phyloP scores from a whole-genome alignment of 2,329 filamentous ascomycete genomes.

The Leptographium flavum region DNA sequence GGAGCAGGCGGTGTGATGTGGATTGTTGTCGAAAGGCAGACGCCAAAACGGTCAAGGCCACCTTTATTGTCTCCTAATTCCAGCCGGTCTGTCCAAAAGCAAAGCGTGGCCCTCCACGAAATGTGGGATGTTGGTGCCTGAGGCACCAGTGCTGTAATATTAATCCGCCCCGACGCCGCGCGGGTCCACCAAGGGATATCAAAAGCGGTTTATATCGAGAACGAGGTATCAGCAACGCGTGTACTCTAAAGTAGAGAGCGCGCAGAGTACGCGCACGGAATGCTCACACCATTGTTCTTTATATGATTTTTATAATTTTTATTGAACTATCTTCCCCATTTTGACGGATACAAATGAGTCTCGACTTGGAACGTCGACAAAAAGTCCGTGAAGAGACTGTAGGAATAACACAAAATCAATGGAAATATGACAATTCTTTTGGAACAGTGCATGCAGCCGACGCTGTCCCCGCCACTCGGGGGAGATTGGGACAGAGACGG shows the following conservation, averaged over 20 bases:
- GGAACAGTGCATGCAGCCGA: not conserved
- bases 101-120: conserved; percentile 9
- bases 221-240: no score
- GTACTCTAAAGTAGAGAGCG: no score
- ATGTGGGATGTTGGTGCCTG: conserved; percentile 6
- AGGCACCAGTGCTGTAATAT: not conserved
- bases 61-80: conserved; percentile 10
- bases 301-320: not conserved
- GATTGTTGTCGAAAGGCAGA: conserved; percentile 5
- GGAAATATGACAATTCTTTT: not conserved
- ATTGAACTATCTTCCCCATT: not conserved
- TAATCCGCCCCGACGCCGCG: not conserved
- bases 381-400: not conserved
- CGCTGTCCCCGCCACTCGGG: not conserved
- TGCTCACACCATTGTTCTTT: no score
- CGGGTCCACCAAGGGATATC: no score
- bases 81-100: not conserved
- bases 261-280: no score
- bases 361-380: not conserved
- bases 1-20: conserved; percentile 9
- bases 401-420: not conserved
- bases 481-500: not conserved
- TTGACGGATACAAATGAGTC: not conserved
- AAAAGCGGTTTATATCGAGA: no score
- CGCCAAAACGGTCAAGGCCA: conserved; percentile 10